Conservation (phyloP, 129 eudicot species). For the Gnaphalium uliginosum region DNA sequence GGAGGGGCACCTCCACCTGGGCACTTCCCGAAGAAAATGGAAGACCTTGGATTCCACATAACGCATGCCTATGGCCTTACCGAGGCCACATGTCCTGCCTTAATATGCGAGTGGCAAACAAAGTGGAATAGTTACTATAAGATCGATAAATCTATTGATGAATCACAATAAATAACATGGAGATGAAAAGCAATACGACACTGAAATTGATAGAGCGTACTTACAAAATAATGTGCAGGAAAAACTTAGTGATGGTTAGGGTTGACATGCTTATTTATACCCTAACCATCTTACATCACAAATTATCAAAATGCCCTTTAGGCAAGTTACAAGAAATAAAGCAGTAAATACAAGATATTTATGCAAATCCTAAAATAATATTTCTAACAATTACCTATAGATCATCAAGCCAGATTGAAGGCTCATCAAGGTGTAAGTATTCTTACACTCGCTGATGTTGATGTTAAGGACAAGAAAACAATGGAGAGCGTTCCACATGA, state of each 20-base stretch:
- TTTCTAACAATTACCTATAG: conserved; percentile 20
- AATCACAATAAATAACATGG: too few species aligned
- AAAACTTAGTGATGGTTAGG: too few species aligned
- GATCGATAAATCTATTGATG: too few species aligned
- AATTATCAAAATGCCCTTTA: too few species aligned
- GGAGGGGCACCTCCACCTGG: conserved; percentile 58
- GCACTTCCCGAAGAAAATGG: conserved; percentile 35
- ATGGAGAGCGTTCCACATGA: conserved; percentile 48
- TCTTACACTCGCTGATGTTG: conserved; percentile 36
- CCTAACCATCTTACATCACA: too few species aligned
- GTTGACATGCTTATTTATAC: too few species aligned
- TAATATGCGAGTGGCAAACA: conserved; percentile 48
- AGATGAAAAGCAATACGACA: too few species aligned
- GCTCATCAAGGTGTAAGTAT: conserved; percentile 52
- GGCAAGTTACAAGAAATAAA: too few species aligned
- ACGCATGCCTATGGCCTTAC: conserved; percentile 60
- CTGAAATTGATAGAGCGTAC: too few species aligned
- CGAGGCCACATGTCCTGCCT: conserved; percentile 55
- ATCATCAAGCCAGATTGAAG: conserved; percentile 36
- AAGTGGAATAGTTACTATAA: conserved; percentile 47
- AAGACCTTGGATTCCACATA: conserved; percentile 46
- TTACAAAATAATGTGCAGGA: too few species aligned
- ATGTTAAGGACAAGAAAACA: conserved; percentile 36
- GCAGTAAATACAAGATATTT: too few species aligned
- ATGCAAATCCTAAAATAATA: too few species aligned